phyloP scores from a whole-genome alignment of 305 asterid species.

The Nicotiana rustica region DNA sequence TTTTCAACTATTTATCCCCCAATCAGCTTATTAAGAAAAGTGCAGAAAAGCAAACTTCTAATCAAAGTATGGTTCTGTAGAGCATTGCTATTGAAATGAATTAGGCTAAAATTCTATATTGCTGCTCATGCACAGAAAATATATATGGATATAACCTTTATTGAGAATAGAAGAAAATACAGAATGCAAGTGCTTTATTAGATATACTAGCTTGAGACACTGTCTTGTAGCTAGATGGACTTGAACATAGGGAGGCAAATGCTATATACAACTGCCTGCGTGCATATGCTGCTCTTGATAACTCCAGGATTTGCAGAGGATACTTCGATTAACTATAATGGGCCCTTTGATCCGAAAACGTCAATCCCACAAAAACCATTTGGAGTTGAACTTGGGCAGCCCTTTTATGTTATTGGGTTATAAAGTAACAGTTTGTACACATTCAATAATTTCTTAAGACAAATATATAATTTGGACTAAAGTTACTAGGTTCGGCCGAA shows the following conservation, averaged over 20 bases:
- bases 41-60: too few relatives aligned
- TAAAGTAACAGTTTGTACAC: too few relatives aligned
- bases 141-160: constrained; percentile 67
- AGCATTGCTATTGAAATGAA: constrained; percentile 98
- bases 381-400: too few relatives aligned
- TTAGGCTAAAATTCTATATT: constrained; percentile 81
- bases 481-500: too few relatives aligned
- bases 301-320: constrained; percentile 84
- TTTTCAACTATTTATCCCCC: too few relatives aligned
- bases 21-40: too few relatives aligned
- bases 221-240: constrained; percentile 76
- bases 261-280: constrained; percentile 91
- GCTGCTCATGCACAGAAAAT: constrained; percentile 64
- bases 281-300: constrained; percentile 95
- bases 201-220: constrained; percentile 81
- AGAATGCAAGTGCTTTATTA: constrained; percentile 73
- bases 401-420: too few relatives aligned
- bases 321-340: constrained; percentile 72
- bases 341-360: too few relatives aligned
- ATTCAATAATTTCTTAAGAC: too few relatives aligned
- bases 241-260: constrained; percentile 87
- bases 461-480: too few relatives aligned
- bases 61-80: constrained; percentile 90
- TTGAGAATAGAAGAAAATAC: constrained; percentile 94
- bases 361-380: too few relatives aligned